Evolutionary conservation across 2,329 filamentous ascomycete species (phyloP).

Genomic region (Aspergillus latus): DNA sequence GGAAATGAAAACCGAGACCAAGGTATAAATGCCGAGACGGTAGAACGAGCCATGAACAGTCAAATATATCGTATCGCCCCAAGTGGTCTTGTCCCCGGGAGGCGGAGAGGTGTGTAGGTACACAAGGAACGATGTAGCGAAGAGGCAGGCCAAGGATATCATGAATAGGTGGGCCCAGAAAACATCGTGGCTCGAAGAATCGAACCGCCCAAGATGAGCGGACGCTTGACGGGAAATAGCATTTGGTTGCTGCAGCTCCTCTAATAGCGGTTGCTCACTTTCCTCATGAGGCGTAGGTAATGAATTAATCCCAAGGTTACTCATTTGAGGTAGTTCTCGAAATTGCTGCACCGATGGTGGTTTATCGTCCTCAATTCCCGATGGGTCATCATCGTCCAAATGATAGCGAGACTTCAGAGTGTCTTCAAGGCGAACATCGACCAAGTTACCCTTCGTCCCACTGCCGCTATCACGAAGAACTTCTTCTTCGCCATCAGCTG

Average conservation of each 20-base stretch:
- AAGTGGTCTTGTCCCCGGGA: slow-evolving; percentile 61
- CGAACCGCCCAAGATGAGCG: slow-evolving; percentile 59
- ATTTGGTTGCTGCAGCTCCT: slow-evolving; percentile 48
- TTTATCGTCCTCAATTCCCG: slow-evolving; percentile 47
- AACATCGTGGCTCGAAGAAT: slow-evolving; percentile 77
- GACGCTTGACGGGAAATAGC: slow-evolving; percentile 57
- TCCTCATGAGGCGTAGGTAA: slow-evolving; percentile 52
- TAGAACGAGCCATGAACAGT: slow-evolving; percentile 83
- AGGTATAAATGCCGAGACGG: slow-evolving; percentile 83
- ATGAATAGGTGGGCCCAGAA: slow-evolving; percentile 92
- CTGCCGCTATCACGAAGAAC: slow-evolving; percentile 39
- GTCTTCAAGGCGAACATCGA: slow-evolving; percentile 80
- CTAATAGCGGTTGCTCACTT: slow-evolving; percentile 50
- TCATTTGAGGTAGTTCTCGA: slow-evolving; percentile 45
- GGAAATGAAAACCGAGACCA: slow-evolving; percentile 85
- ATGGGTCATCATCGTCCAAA: slow-evolving; percentile 39
- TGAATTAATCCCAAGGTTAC: slow-evolving; percentile 40
- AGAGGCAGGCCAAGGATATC: slow-evolving; percentile 76
- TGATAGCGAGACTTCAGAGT: slow-evolving; percentile 51
- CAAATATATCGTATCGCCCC: slow-evolving; percentile 93
- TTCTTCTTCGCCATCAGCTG: slow-evolving; percentile 40
- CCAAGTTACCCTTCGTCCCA: slow-evolving; percentile 68
- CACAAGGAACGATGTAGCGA: slow-evolving; percentile 85
- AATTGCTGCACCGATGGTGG: slow-evolving; percentile 58
- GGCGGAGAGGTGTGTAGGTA: slow-evolving; percentile 83